These are phyloP conservation scores for Oryza meridionalis DNA, from an alignment of 176 grass and related monocot species.

Conservation along the genomic window DNA sequence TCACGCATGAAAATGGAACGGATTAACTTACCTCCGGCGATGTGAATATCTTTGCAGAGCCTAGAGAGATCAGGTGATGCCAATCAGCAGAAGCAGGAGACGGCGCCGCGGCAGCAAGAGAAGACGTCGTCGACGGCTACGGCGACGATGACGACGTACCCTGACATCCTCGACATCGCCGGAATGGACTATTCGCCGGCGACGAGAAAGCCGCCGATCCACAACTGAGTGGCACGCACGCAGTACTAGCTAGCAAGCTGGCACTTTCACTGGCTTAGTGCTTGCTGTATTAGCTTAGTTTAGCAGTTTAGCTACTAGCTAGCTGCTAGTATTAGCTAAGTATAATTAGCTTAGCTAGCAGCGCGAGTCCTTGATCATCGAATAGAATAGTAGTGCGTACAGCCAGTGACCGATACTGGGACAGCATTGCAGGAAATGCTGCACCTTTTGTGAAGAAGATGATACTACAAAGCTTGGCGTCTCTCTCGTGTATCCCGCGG, in stretches of 20 bases:
- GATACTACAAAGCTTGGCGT: slow-evolving; percentile 33
- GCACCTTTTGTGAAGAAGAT: slow-evolving; percentile 79
- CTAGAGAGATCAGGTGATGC: neutral
- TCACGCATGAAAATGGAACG: neutral
- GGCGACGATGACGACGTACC: slow-evolving; percentile 26
- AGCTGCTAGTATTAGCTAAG: neutral
- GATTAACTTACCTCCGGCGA: neutral
- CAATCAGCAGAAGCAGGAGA: neutral
- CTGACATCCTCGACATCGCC: slow-evolving; percentile 79
- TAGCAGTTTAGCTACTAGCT: neutral
- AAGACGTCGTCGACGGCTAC: neutral
- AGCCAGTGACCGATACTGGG: slow-evolving; percentile 46
- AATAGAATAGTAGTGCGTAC: slow-evolving; percentile 57
- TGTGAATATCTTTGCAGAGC: slow-evolving; percentile 20
- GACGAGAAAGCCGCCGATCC: slow-evolving; percentile 84
- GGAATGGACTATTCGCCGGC: slow-evolving; percentile 98
- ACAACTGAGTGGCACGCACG: slow-evolving; percentile 58
- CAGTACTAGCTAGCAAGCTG: slow-evolving; percentile 14
- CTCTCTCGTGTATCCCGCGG: slow-evolving; percentile 40
- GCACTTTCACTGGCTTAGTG: neutral
- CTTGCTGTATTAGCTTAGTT: slow-evolving; percentile 37
- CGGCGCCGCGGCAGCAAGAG: neutral
- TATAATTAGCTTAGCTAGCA: slow-evolving; percentile 23
- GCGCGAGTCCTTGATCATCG: slow-evolving; percentile 21
- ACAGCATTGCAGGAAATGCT: slow-evolving; percentile 89